Percentiles rank a stretch among this genome's conserved stretches.
phyloP scores from a whole-genome alignment of 164 flowering plant species.

The Magnolia sinica region DNA sequence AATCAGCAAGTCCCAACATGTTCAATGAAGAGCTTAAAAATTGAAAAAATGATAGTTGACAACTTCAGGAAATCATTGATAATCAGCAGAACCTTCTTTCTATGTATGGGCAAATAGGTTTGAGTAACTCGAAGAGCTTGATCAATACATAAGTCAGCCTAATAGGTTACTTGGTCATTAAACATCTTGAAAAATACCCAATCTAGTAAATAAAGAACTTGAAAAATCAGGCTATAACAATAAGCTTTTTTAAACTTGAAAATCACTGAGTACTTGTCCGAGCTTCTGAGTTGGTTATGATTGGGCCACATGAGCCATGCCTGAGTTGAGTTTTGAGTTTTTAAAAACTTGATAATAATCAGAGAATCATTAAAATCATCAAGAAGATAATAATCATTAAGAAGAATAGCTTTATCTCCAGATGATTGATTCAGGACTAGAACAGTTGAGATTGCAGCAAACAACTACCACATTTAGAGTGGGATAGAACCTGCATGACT shows the following conservation, averaged over 20 bases:
- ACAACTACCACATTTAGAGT: not conserved
- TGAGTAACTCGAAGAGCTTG: not conserved
- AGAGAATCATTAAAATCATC: too few relatives aligned
- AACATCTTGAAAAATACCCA: too few relatives aligned
- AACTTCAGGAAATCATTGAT: not conserved
- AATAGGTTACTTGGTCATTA: too few relatives aligned
- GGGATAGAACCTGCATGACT: slow-evolving; percentile 74
- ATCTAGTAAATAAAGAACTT: not conserved
- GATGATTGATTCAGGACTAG: not conserved
- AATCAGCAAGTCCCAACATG: too few relatives aligned
- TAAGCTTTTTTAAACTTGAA: too few relatives aligned
- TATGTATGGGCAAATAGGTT: not conserved
- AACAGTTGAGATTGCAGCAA: not conserved
- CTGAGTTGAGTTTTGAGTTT: not conserved
- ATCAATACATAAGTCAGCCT: too few relatives aligned
- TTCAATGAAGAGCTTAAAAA: too few relatives aligned
- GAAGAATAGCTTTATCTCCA: not conserved
- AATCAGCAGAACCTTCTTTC: not conserved
- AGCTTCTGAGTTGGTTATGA: not conserved
- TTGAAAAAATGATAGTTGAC: not conserved
- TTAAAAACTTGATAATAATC: not conserved
- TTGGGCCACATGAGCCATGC: not conserved
- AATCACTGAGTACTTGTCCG: not conserved
- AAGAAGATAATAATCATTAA: too few relatives aligned
- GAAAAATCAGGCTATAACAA: not conserved